Evolutionary conservation across 768 basidiomycete species (phyloP).

Genomic region (Auriscalpium microsporum): DNA sequence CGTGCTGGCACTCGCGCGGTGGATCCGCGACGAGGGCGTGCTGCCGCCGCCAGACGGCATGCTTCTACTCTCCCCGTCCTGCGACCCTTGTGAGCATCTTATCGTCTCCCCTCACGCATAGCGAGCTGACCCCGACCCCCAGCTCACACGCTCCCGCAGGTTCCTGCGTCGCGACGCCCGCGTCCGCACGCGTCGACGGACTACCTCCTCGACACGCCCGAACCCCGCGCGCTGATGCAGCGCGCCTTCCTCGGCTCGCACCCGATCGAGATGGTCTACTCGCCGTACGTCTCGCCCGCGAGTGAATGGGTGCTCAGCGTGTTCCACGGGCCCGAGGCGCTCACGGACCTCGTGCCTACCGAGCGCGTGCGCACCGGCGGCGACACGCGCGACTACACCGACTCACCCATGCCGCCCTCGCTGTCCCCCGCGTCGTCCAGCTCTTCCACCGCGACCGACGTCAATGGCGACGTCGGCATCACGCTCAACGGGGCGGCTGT

Average conservation of each 20-base stretch:
- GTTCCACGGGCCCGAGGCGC: slow-evolving; percentile 23
- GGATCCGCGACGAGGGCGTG: slow-evolving; percentile 43
- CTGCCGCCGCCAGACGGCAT: slow-evolving; percentile 38
- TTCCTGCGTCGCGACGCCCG: slow-evolving; percentile 39
- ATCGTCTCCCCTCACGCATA: slow-evolving; percentile 16
- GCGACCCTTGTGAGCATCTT: slow-evolving; percentile 24
- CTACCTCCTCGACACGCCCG: slow-evolving; percentile 46
- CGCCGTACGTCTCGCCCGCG: slow-evolving; percentile 27
- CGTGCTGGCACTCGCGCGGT: slow-evolving; percentile 40
- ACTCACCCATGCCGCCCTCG: slow-evolving; percentile 15
- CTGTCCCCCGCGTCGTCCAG: no score
- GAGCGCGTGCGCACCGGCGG: slow-evolving; percentile 9
- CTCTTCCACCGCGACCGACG: no score
- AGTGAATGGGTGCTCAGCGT: slow-evolving; percentile 24
- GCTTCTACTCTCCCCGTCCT: slow-evolving; percentile 36
- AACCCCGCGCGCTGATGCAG: slow-evolving; percentile 42
- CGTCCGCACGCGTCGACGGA: slow-evolving; percentile 41
- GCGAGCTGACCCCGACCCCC: slow-evolving; percentile 11
- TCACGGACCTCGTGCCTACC: slow-evolving; percentile 21
- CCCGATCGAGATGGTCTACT: slow-evolving; percentile 26
- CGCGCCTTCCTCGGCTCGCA: slow-evolving; percentile 44
- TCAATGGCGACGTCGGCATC: no score
- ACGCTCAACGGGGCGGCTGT: no score
- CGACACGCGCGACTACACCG: slow-evolving; percentile 14
- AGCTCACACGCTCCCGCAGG: slow-evolving; percentile 41